Base-by-base conservation (phyloP, 2,329 filamentous ascomycete species). In the Thielaviopsis populi region DNA sequence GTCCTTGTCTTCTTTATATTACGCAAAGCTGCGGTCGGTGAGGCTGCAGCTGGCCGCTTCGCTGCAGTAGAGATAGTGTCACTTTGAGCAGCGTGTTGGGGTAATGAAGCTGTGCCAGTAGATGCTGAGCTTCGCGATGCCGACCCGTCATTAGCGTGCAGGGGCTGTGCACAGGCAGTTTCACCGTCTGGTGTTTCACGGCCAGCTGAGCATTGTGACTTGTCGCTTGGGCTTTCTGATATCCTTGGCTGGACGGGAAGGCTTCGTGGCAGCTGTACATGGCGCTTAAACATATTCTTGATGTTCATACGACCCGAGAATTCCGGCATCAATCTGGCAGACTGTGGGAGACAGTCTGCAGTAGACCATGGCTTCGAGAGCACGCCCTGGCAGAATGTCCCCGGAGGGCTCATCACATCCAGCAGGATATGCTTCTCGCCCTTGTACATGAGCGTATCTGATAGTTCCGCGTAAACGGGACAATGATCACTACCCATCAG, bases 401-500 rank as follows among this genome's bases (percentile, higher is more conserved):
- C 87, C 1, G 78, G 71, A 0, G 88, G 86, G 68, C 94, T 96
- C 80, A 96, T 82, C 61, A 94, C 73, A 70, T 96, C 90, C 33
- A 79, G 73, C 2, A 90, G 76, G 68, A 84, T 72, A 56, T 81
- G 73, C 54, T 76, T 69, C 0, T 76, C 80, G 15, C 78, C 73
- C 5, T 80, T 68, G 0, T 70, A 69, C 1, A 96, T 81, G 1
- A 70, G 76, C 42, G 91, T 83, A 19, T 85, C 61, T n/a, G 19
- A 83, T 27, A 95, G 77, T 1, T 81, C 79, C 0, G 86, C 90
- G 72, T 87, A 97, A 0, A 97, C 92, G 0, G 94, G 94, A 69
- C 94, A 99, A 73, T 99, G 94, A 71, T 99, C 94, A 1, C 92
- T 97, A 0, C 94, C 94, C 80, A 95, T 87, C 24, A 97, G 76